A percentile compares a stretch with the other conserved stretches of the same genome.
These are phyloP conservation scores for Hemerocallis citrina DNA, from an alignment of 106 monocot genomes.

Conservation along the genomic window DNA sequence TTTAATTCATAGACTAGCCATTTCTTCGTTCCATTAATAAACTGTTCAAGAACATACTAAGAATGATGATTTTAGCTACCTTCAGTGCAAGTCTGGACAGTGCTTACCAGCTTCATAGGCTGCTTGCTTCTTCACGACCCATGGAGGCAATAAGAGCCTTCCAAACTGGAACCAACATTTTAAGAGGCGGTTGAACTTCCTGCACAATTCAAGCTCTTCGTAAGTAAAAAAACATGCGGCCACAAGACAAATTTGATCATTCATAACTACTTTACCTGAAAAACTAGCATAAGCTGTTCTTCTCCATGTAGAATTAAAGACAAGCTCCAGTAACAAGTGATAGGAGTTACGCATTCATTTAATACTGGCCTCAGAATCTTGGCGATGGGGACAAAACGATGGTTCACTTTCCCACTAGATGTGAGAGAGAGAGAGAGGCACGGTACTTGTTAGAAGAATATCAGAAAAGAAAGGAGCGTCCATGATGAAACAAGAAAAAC, in stretches of 20 bases:
- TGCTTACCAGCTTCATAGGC: slow-evolving; percentile 6
- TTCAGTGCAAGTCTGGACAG: too few species aligned
- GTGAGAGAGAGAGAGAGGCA: background rate
- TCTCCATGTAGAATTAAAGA: slow-evolving; percentile 52
- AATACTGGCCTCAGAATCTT: slow-evolving; percentile 73
- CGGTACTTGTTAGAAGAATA: background rate
- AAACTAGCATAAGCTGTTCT: slow-evolving; percentile 52
- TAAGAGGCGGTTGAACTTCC: slow-evolving; percentile 47
- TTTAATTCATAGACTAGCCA: too few species aligned
- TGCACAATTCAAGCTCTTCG: slow-evolving; percentile 20
- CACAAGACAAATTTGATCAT: too few species aligned
- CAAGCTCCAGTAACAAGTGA: slow-evolving; percentile 85
- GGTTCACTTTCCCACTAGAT: slow-evolving; percentile 48
- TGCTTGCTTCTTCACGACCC: slow-evolving; percentile 18
- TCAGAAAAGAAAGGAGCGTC: background rate
- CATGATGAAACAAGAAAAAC: background rate
- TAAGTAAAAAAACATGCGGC: too few species aligned
- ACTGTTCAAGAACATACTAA: too few species aligned
- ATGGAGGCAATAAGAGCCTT: slow-evolving; percentile 48
- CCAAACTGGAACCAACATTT: slow-evolving; percentile 69
- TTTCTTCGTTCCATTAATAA: too few species aligned
- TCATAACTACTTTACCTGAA: slow-evolving; percentile 32
- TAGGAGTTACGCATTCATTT: slow-evolving; percentile 79
- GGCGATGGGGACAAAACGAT: slow-evolving; percentile 54
- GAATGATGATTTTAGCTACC: too few species aligned